phyloP scores from a whole-genome alignment of 2,329 filamentous ascomycete species.

The Aspergillus sergii region DNA sequence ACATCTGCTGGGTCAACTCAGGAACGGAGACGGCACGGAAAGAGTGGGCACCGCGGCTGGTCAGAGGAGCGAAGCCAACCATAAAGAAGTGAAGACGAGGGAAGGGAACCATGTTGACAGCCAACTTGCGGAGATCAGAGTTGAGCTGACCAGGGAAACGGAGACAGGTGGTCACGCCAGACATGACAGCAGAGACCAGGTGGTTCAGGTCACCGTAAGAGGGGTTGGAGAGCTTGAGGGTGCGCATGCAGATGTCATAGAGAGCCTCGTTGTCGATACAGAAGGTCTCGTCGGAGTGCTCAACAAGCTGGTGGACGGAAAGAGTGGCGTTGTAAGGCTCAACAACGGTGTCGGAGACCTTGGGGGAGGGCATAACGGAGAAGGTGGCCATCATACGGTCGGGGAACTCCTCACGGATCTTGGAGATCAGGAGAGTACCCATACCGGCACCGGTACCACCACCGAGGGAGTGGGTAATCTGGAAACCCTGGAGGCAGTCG shows the following conservation, averaged over 20 bases:
- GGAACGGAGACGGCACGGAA: conserved; percentile 98
- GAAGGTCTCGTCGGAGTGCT: conserved; percentile 99
- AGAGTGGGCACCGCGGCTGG: conserved; percentile 85
- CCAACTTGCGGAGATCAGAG: conserved; percentile 98
- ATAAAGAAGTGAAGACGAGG: conserved; percentile 99
- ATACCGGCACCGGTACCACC: conserved; percentile 99
- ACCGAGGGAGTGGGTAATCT: conserved; percentile 99
- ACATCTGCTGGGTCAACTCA: conserved; percentile 99
- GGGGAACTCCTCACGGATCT: conserved; percentile 99
- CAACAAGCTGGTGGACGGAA: conserved; percentile 97
- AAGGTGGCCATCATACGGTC: conserved; percentile 99
- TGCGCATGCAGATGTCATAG: conserved; percentile 99
- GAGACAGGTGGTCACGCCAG: conserved; percentile 95
- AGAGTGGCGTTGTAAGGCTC: conserved; percentile 99
- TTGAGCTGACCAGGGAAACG: conserved; percentile 99
- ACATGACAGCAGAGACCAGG: conserved; percentile 99
- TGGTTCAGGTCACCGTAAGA: conserved; percentile 99
- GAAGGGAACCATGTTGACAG: conserved; percentile 99
- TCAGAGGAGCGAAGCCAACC: conserved; percentile 98
- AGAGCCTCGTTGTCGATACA: conserved; percentile 99
- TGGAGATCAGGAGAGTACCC: conserved; percentile 99
- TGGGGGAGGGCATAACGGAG: conserved; percentile 97
- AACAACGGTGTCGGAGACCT: conserved; percentile 99
- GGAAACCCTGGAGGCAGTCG: conserved; percentile 99
- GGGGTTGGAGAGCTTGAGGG: conserved; percentile 96